Evolutionary conservation across 345 rosid species (phyloP).

Genomic region (Arabidopsis arenosa): DNA sequence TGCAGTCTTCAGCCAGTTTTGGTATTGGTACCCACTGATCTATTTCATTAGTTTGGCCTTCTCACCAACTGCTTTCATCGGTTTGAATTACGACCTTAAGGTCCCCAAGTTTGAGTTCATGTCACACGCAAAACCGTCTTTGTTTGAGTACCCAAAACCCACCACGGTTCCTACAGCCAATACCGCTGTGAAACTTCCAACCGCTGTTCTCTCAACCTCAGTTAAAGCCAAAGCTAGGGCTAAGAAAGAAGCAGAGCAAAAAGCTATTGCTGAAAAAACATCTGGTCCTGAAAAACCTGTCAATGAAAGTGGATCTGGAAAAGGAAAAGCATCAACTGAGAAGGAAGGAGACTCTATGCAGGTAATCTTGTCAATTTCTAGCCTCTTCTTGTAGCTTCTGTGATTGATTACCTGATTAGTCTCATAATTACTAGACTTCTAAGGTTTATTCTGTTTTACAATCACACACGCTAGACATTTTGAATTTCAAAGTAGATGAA

Average conservation of each 20-base stretch:
- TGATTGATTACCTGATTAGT: constrained; percentile 1
- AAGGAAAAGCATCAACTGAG: constrained; percentile 76
- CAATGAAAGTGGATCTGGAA: constrained; percentile 57
- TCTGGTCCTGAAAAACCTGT: constrained; percentile 44
- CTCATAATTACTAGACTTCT: not conserved
- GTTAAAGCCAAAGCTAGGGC: constrained; percentile 97
- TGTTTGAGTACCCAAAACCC: constrained; percentile 97
- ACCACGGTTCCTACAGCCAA: constrained; percentile 78
- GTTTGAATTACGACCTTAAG: constrained; percentile 89
- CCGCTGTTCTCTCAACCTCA: constrained; percentile 96
- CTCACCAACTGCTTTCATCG: constrained; percentile 97
- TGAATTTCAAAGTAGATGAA: not conserved
- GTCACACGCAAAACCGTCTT: constrained; percentile 92
- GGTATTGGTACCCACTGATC: constrained; percentile 99
- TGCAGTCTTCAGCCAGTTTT: constrained; percentile 97
- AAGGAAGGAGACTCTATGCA: constrained; percentile 96
- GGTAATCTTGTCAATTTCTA: constrained; percentile 51
- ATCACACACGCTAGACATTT: not conserved
- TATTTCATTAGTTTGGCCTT: constrained; percentile 89
- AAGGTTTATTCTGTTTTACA: not conserved
- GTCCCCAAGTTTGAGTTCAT: constrained; percentile 94
- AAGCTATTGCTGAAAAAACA: constrained; percentile 75
- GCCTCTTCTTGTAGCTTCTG: constrained; percentile 1
- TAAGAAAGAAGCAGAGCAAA: constrained; percentile 97
- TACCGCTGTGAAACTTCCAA: constrained; percentile 92